These are phyloP conservation scores for Lupinus albus DNA, from an alignment of 306 rosid species.

Conservation along the genomic window DNA sequence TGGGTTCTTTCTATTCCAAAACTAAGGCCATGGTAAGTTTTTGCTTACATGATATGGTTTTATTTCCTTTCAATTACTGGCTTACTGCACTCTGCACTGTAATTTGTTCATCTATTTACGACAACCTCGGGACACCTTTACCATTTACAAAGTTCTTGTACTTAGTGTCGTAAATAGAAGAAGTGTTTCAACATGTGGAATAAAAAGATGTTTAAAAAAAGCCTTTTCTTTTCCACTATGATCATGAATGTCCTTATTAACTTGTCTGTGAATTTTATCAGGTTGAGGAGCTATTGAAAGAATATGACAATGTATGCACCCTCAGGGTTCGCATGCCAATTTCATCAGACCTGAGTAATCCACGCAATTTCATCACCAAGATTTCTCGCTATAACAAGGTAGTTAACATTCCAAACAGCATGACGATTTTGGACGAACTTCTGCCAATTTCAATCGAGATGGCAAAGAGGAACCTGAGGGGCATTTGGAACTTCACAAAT, in stretches of 20 bases:
- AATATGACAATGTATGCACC: slow-evolving; percentile 88
- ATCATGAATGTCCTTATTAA: slow-evolving; percentile 1
- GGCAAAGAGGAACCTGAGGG: slow-evolving; percentile 84
- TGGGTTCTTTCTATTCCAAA: slow-evolving; percentile 86
- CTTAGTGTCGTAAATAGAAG: no score
- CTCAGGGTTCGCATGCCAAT: slow-evolving; percentile 91
- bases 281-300: slow-evolving; percentile 89
- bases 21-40: slow-evolving; percentile 84
- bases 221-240: no score
- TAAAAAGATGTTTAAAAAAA: no score
- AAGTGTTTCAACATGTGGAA: no score
- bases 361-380: slow-evolving; percentile 89
- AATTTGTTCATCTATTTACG: no score
- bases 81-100: not conserved
- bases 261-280: slow-evolving; percentile 31
- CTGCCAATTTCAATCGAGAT: slow-evolving; percentile 82
- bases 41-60: slow-evolving; percentile 27
- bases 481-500: slow-evolving; percentile 92
- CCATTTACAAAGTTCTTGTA: no score
- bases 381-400: slow-evolving; percentile 84
- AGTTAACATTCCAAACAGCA: slow-evolving; percentile 88
- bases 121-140: no score
- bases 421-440: slow-evolving; percentile 88
- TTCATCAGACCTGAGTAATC: slow-evolving; percentile 82
- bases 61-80: slow-evolving; percentile 14